These are phyloP conservation scores for Sugiyamaella marilandica DNA, from an alignment of 805 yeast species.

Conservation along the genomic window DNA sequence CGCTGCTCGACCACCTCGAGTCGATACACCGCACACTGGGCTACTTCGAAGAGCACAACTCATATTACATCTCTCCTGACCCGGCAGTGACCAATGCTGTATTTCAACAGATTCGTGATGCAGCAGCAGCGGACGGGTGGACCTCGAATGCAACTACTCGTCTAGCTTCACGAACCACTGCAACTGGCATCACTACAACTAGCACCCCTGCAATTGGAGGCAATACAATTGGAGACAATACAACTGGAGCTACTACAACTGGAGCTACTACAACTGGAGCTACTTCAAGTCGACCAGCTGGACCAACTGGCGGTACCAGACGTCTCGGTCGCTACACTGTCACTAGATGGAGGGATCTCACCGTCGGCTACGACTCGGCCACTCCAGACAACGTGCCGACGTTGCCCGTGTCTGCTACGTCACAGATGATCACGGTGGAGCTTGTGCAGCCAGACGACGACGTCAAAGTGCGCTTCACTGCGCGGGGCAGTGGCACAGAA, in stretches of 20 bases:
- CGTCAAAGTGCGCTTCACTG: slow-evolving; percentile 63
- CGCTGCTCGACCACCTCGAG: slow-evolving; percentile 49
- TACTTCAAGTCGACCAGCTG: background rate
- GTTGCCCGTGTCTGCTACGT: slow-evolving; percentile 63
- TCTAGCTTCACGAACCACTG: slow-evolving; percentile 12
- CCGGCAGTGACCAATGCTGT: slow-evolving; percentile 47
- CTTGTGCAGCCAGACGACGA: slow-evolving; percentile 30
- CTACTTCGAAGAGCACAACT: slow-evolving; percentile 77
- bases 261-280: background rate
- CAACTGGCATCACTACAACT: too few relatives aligned
- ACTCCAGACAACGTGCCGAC: slow-evolving; percentile 54
- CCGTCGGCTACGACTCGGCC: slow-evolving; percentile 71
- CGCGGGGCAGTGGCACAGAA: slow-evolving; percentile 95
- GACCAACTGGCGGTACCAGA: slow-evolving; percentile 37
- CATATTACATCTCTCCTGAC: slow-evolving; percentile 68
- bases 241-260: too few relatives aligned
- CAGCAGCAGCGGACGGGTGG: slow-evolving; percentile 4
- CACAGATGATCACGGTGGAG: slow-evolving; percentile 82
- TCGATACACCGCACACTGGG: slow-evolving; percentile 65
- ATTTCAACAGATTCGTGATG: slow-evolving; percentile 49
- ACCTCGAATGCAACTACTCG: background rate
- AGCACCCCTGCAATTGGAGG: too few relatives aligned
- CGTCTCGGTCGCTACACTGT: slow-evolving; percentile 55
- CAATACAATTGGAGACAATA: background rate
- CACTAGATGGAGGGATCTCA: slow-evolving; percentile 73